These are phyloP conservation scores for Oleoguttula mirabilis DNA, from an alignment of 495 filamentous ascomycete species.

Conservation along the genomic window DNA sequence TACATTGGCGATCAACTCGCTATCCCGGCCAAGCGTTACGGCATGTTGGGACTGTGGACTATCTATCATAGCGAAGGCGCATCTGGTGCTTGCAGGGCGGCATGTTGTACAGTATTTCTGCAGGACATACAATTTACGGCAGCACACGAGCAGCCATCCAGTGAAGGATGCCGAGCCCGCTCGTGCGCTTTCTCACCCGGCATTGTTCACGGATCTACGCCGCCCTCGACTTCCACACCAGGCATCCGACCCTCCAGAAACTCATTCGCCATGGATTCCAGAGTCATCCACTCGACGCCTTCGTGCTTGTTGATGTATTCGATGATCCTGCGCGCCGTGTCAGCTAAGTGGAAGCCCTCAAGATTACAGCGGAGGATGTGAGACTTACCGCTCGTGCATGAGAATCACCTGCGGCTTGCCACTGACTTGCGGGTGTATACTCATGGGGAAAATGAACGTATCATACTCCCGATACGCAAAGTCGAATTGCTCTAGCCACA, in stretches of 20 bases:
- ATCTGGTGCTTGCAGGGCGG: background rate
- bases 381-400: conserved; percentile 45
- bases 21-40: background rate
- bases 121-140: too few relatives aligned
- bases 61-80: background rate
- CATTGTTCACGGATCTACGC: too few relatives aligned
- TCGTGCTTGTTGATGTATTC: conserved; percentile 63
- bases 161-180: too few relatives aligned
- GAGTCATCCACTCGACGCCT: conserved; percentile 63
- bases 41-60: background rate
- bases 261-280: conserved; percentile 57
- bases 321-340: conserved; percentile 49
- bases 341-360: background rate
- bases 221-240: conserved; percentile 23
- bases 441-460: conserved; percentile 58
- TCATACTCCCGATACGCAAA: conserved; percentile 62
- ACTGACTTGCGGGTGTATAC: conserved; percentile 57
- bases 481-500: conserved; percentile 51
- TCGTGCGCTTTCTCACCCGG: too few relatives aligned
- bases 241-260: conserved; percentile 38
- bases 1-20: background rate
- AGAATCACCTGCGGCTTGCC: conserved; percentile 55
- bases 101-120: background rate
- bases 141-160: too few relatives aligned
- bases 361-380: background rate